Base-by-base conservation (phyloP, 352 stramenopile species). In the Phytopythium sindhum region DNA sequence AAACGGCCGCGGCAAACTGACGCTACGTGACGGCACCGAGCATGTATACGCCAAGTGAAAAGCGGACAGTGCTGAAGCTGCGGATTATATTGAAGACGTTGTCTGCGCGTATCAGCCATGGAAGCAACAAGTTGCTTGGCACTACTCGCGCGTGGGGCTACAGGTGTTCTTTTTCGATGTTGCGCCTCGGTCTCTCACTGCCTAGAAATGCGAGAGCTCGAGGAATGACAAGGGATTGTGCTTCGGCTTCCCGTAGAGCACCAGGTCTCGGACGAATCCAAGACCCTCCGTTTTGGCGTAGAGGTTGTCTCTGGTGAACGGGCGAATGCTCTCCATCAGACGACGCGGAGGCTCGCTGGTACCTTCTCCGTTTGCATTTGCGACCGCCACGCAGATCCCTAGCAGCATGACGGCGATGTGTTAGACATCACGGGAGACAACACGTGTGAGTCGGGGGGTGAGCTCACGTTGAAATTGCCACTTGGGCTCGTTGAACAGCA, bases 21-120 rank as follows among this genome's bases (percentile, higher is more conserved):
- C 80, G 28, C 67, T 92, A 17, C 78, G 76, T 15, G 81, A 91
- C 47, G 84, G 84, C 62, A 93, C 84, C 1, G 76, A 90, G 33
- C 84, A 93, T 35, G 77, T 86, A 4, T 92, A 91, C 48, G 55
- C 75, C 6, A 72, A 81, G 24, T 90, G 53, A 73, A 11, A 11
- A 21, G 33, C n/a, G 33, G 19, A 17, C 1, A 24, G 5, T 10
- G 41, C 2, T 21, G 41, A 0, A 47, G 21, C 41, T 47, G 10
- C 7, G 19, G 41, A 24, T 17, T 47, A 17, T 47, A 47, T 47
- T 24, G 41, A 47, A 47, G 41, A 17, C 8, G 41, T 47, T 17
- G 17, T 47, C 41, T n/a, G 19, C 41, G 41, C 3, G 14, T 19
- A 37, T 54, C 10, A 12, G 26, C 24, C 15, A 54, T 29, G 45